Conservation (phyloP, 768 basidiomycete genomes). For the Hericium rajendrae region DNA sequence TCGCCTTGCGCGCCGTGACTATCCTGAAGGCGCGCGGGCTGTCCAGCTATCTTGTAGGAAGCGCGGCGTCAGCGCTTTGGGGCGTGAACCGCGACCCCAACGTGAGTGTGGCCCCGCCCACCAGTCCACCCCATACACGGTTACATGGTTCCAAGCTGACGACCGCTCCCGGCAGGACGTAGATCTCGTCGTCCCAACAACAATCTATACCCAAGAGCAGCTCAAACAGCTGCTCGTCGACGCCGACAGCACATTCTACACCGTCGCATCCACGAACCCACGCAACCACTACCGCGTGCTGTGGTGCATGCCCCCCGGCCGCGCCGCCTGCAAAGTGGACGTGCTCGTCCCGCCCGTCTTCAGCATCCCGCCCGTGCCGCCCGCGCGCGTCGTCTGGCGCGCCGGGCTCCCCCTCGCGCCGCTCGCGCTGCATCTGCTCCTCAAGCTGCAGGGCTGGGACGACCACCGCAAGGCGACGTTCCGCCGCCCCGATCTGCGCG, state of each 20-base stretch:
- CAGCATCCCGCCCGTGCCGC: slow-evolving; percentile 19
- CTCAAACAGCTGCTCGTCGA: slow-evolving; percentile 31
- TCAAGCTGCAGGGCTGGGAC: slow-evolving; percentile 25
- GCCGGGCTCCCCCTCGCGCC: slow-evolving; percentile 21
- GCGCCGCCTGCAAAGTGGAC: slow-evolving; percentile 23
- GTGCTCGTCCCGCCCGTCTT: slow-evolving; percentile 22
- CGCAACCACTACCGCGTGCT: slow-evolving; percentile 32
- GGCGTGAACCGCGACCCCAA: slow-evolving; percentile 15
- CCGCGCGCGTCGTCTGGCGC: background rate
- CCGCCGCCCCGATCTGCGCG: slow-evolving; percentile 21
- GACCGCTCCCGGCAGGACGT: slow-evolving; percentile 28
- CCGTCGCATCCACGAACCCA: slow-evolving; percentile 28
- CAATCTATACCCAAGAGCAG: slow-evolving; percentile 23
- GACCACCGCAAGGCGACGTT: slow-evolving; percentile 20
- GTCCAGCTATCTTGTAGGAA: slow-evolving; percentile 17
- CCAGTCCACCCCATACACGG: too few relatives aligned
- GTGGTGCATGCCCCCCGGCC: slow-evolving; percentile 22
- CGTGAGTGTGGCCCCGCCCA: slow-evolving; percentile 2
- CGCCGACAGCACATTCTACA: slow-evolving; percentile 26
- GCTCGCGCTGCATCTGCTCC: slow-evolving; percentile 20
- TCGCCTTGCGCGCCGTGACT: slow-evolving; percentile 9
- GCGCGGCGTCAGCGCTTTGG: slow-evolving; percentile 15
- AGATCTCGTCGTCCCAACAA: slow-evolving; percentile 35
- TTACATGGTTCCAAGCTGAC: background rate
- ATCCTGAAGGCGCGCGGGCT: slow-evolving; percentile 9